Base-by-base conservation (phyloP, 2,329 filamentous ascomycete genomes). In the Ceratocystis ficicola region DNA sequence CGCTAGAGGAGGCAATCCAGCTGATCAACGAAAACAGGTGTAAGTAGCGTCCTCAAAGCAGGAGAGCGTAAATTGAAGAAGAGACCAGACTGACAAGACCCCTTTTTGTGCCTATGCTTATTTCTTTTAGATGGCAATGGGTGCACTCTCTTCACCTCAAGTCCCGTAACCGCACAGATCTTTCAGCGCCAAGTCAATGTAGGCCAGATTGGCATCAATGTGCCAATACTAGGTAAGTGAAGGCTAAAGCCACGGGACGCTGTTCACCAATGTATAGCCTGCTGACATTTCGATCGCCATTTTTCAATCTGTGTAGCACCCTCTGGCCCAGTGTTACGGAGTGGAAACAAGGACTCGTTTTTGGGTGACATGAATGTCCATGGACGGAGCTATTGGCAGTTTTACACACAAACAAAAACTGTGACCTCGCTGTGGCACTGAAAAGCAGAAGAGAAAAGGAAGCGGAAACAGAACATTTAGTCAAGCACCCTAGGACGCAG, bases 371-470 rank as follows among this genome's bases (percentile, higher is more conserved):
- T 65, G 63, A 68, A 68, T 61, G 63, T 67, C 15, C 67, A 69
- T 55, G 63, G 62, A 6, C 60, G 62, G 8, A 68, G 61, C 28
- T 65, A 67, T 25, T 71, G 69, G 69, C 68, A 71, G 62, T 71
- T 71, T 46, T 71, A 66, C 61, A 71, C 69, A 2, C 69, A 67
- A 59, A 69, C 70, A 3, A 71, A 71, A 59, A 71, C 70, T 2
- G 66, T 71, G 12, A 70, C 69, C 6, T 41, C 67, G 2, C 22
- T 63, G n/a, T 68, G 67, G 67, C 72, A 88, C 72, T 66, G 8
- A 12, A 8, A 15, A 10, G 25, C 2, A 8, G 52, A 57, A 32
- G 25, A 28, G 52, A 30, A 15, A 20, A 5, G 22, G 10, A 25
- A 22, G 32, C 22, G 36, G 25, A 36, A 64, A 52, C 50, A 32